Evolutionary conservation across 345 rosid genomes (phyloP), one percentile per base, ranked within the genome.

Genomic region (Populus nigra): DNA sequence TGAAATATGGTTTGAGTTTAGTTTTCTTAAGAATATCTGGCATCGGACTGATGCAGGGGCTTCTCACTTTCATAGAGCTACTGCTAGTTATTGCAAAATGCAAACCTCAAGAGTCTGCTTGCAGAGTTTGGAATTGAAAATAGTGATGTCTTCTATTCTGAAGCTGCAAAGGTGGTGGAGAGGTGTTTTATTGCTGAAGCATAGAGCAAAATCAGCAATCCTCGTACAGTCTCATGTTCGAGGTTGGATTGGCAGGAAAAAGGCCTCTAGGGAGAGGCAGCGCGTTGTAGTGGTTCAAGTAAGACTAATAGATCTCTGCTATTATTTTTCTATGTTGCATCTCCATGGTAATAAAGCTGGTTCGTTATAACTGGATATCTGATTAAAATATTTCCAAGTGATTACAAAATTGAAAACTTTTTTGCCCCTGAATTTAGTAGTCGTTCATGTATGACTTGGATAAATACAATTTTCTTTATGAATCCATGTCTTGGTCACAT

Each of bases 131-230:
- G 88, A 81, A 77, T 61, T 78, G 76, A 65, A 65, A 71, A 18
- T 75, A 45, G 22, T 81, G 41, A 50, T 84, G 70, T 77, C 63
- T 73, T 85, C 91, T n/a, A 83, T 91, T 79, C 66, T 89, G 72
- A 92, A 86, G 88, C 81, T 92, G 82, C 98, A 95, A 81, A 88
- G 96, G 83, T 92, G 96, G 96, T 95, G 98, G 99, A 95, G 88
- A 82, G 75, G 65, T 75, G 75, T 86, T 72, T 67, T 85, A 65
- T 77, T 83, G 78, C 85, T 63, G 49, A 90, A 89, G 75, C 65
- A 73, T 76, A 88, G 85, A 85, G 80, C 69, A 76, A 85, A 73
- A 50, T 85, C 96, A 73, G 89, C 89, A 45, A 84, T 85, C 72
- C 22, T 83, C 59, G 86, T 95, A 77, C 99, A 93, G 78, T 85